A percentile compares a stretch with the other conserved stretches of the same genome.
phyloP scores from a whole-genome alignment of 1,284 basidiomycete genomes.

The Leccinum angustisporum region DNA sequence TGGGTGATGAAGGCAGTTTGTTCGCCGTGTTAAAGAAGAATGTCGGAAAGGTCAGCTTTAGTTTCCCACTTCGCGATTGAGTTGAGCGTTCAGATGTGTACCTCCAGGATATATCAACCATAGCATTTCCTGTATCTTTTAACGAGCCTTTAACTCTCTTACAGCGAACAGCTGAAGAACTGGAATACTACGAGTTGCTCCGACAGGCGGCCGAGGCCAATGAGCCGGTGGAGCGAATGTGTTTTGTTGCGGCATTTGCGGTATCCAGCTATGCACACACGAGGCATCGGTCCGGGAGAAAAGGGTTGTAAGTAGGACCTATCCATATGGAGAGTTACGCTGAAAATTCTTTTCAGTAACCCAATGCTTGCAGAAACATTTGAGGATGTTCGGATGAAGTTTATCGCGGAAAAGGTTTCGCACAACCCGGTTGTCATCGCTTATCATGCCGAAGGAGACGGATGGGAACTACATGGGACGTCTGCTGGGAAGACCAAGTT shows the following conservation, averaged over 20 bases:
- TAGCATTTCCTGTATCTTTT: slow-evolving; percentile 83
- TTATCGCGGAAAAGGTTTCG: slow-evolving; percentile 86
- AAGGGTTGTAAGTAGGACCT: slow-evolving; percentile 72
- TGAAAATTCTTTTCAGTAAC: slow-evolving; percentile 51
- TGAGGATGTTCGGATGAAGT: slow-evolving; percentile 76
- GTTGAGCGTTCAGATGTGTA: neutral
- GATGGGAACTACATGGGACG: slow-evolving; percentile 73
- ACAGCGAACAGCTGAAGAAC: slow-evolving; percentile 78
- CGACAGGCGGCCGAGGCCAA: slow-evolving; percentile 60
- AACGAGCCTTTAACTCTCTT: slow-evolving; percentile 86
- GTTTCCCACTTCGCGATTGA: neutral
- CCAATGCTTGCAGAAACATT: slow-evolving; percentile 90
- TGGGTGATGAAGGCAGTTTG: slow-evolving; percentile 84
- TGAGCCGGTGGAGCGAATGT: slow-evolving; percentile 74
- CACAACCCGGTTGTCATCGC: slow-evolving; percentile 85
- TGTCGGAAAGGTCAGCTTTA: slow-evolving; percentile 72
- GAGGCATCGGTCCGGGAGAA: slow-evolving; percentile 74
- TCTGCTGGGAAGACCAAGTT: slow-evolving; percentile 84
- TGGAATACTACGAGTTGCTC: slow-evolving; percentile 78
- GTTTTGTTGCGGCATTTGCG: slow-evolving; percentile 79
- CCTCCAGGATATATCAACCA: slow-evolving; percentile 77
- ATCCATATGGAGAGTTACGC: slow-evolving; percentile 1
- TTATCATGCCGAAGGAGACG: slow-evolving; percentile 76
- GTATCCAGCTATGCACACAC: slow-evolving; percentile 85
- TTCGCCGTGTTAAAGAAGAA: slow-evolving; percentile 90